A percentile compares a stretch with the other conserved stretches of the same genome.
Conservation (phyloP, 176 grass and related monocot species). For the Tillandsia leiboldiana region DNA sequence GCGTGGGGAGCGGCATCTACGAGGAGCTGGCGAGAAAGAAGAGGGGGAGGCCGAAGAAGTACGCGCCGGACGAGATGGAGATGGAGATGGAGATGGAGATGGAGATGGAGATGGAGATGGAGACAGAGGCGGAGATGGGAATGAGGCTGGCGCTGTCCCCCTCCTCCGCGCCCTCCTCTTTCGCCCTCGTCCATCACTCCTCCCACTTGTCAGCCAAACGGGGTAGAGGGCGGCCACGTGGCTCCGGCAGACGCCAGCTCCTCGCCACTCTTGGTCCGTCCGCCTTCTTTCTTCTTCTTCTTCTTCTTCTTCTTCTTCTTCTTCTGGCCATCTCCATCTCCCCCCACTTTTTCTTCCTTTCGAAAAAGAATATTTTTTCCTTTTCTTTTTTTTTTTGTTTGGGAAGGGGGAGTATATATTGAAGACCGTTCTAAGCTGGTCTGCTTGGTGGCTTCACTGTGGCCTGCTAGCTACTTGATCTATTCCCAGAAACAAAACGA, state of each 20-base stretch:
- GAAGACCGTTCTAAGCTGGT: neutral
- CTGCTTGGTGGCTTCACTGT: neutral
- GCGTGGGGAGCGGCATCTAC: neutral
- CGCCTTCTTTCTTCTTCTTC: neutral
- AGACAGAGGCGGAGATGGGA: neutral
- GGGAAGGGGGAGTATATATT: neutral
- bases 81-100: too few species aligned
- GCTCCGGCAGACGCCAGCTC: conserved; percentile 84
- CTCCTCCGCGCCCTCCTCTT: neutral
- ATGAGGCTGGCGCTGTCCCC: conserved; percentile 17
- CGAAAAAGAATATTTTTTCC: too few species aligned
- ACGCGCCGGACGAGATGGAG: conserved; percentile 8
- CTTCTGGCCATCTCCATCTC: conserved; percentile 28
- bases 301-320: conserved; percentile 1
- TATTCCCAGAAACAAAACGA: too few species aligned
- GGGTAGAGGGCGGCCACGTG: conserved; percentile 63
- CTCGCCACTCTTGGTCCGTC: conserved; percentile 62
- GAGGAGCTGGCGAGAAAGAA: conserved; percentile 13
- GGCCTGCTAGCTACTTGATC: neutral
- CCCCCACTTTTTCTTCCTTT: neutral
- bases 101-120: too few species aligned
- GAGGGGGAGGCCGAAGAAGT: conserved; percentile 21
- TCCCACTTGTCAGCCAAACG: conserved; percentile 32
- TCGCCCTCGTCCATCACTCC: neutral
- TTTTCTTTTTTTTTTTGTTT: neutral